Percentiles rank a stretch among this genome's conserved stretches.
phyloP scores from a whole-genome alignment of 2,329 filamentous ascomycete genomes.

The Podosphaera leucotricha region DNA sequence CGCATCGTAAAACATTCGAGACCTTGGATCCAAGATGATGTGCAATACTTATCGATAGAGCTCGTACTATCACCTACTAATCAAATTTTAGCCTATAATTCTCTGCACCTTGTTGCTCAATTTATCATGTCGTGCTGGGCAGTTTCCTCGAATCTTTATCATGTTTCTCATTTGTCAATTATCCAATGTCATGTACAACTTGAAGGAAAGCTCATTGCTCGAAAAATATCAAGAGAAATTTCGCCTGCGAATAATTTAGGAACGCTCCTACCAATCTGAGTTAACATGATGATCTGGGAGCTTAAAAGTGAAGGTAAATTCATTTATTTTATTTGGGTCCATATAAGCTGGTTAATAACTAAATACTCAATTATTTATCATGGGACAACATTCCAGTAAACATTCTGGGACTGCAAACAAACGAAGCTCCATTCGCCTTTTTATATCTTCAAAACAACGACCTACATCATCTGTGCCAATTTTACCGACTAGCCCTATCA shows the following conservation, averaged over 20 bases:
- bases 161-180: background rate
- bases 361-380: background rate
- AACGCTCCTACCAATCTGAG: background rate
- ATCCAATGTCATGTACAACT: background rate
- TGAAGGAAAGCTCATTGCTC: background rate
- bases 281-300: background rate
- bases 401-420: background rate
- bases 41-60: no score
- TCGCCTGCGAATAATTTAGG: background rate
- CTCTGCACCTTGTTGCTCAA: background rate
- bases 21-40: no score
- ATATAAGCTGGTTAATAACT: background rate
- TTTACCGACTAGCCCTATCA: background rate
- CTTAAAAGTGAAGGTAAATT: background rate
- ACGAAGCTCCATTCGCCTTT: background rate
- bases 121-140: background rate
- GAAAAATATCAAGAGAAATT: background rate
- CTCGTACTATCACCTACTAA: background rate
- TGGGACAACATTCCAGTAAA: background rate
- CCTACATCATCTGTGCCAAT: background rate
- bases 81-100: background rate
- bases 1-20: background rate
- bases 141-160: background rate
- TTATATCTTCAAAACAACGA: background rate
- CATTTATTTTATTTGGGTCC: background rate